These are phyloP conservation scores for Solanum rostratum DNA, from an alignment of 257 asterid species.

Conservation along the genomic window DNA sequence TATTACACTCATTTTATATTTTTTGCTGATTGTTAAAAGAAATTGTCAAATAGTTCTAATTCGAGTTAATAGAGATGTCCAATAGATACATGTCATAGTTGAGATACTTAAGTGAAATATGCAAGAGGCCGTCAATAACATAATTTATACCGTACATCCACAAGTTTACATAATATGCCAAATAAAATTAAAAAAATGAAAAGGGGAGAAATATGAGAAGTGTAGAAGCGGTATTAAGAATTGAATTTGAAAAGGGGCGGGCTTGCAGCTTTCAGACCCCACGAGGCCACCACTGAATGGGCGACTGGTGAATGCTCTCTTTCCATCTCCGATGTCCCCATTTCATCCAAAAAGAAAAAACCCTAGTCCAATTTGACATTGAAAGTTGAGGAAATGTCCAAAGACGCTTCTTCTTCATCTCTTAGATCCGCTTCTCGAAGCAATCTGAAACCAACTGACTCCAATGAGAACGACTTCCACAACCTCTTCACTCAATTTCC, in stretches of 20 bases:
- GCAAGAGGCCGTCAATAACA: no score
- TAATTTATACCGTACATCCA: neutral
- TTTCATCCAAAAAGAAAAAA: neutral
- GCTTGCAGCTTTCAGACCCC: neutral
- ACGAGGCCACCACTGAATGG: neutral
- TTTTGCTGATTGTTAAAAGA: no score
- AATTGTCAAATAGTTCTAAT: no score
- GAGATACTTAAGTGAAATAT: no score
- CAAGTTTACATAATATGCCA: neutral
- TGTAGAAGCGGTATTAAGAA: neutral
- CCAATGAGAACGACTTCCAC: slow-evolving; percentile 28
- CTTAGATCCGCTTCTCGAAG: slow-evolving; percentile 3
- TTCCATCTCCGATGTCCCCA: neutral
- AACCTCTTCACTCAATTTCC: slow-evolving; percentile 6
- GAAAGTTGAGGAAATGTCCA: neutral
- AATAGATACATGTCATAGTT: no score
- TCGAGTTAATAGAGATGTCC: no score
- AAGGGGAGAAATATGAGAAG: neutral
- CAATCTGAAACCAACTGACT: slow-evolving; percentile 10
- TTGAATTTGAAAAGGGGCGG: slow-evolving; percentile 25
- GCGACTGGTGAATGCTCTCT: neutral
- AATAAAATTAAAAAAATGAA: neutral
- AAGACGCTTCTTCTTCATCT: slow-evolving; percentile 1
- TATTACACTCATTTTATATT: no score
- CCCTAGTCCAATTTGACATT: neutral